Percentiles rank a stretch among this genome's conserved stretches.
phyloP scores from a whole-genome alignment of 2,329 filamentous ascomycete species.

The Fusarium sacchari region DNA sequence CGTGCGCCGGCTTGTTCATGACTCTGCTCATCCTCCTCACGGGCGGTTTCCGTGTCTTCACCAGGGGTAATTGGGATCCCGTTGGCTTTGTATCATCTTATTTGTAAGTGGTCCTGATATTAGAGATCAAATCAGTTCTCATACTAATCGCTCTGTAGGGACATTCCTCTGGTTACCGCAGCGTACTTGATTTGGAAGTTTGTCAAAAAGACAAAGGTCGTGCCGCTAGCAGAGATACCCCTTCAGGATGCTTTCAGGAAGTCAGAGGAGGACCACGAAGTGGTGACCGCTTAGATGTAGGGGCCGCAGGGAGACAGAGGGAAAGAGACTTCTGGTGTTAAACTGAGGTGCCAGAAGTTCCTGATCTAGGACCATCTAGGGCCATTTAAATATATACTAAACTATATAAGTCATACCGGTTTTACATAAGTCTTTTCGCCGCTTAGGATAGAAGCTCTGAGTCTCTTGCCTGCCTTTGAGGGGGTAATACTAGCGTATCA shows the following conservation, averaged over 20 bases:
- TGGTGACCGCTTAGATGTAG: neutral
- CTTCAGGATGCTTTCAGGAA: constrained; percentile 58
- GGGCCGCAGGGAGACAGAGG: neutral
- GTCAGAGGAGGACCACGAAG: constrained; percentile 21
- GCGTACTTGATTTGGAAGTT: constrained; percentile 73
- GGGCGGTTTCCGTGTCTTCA: constrained; percentile 73
- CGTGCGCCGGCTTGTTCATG: constrained; percentile 68
- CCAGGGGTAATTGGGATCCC: constrained; percentile 66
- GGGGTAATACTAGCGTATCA: neutral
- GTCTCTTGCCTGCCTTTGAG: neutral
- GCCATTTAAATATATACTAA: neutral
- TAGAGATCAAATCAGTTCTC: rapidly evolving
- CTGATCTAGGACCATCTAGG: neutral
- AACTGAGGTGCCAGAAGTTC: neutral
- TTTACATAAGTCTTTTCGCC: neutral
- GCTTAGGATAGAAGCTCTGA: neutral
- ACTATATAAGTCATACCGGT: neutral
- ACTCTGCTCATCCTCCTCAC: constrained; percentile 74
- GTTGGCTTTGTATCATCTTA: constrained; percentile 70
- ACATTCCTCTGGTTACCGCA: constrained; percentile 66
- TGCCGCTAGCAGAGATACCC: constrained; percentile 62
- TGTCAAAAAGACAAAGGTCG: constrained; percentile 68
- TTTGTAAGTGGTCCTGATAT: constrained; percentile 57
- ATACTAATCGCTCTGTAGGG: constrained; percentile 51
- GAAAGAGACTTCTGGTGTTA: neutral